Conservation (phyloP, 2,329 filamentous ascomycete genomes). For the Verruconis gallopava region DNA sequence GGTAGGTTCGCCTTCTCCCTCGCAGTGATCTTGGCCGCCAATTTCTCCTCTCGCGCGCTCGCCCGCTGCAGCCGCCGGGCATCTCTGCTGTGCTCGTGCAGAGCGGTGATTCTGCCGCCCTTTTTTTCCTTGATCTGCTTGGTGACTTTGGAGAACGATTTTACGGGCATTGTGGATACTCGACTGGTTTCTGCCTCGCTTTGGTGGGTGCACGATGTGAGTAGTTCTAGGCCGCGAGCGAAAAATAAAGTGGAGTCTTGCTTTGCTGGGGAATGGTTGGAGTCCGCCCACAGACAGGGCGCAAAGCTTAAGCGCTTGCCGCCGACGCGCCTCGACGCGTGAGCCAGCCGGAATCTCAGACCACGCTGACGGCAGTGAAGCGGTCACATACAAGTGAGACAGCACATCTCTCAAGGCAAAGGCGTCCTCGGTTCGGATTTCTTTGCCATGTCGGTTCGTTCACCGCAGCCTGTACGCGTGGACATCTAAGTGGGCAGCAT, state of each 20-base stretch:
- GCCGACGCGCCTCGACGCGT: constrained; percentile 2
- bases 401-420: too few relatives aligned
- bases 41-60: constrained; percentile 65
- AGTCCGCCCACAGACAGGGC: neutral
- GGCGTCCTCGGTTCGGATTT: too few relatives aligned
- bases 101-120: constrained; percentile 56
- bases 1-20: constrained; percentile 63
- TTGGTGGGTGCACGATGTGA: constrained; percentile 3
- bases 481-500: constrained; percentile 20
- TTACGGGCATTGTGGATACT: constrained; percentile 49
- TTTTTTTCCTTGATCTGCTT: constrained; percentile 84
- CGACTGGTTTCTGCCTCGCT: neutral
- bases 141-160: constrained; percentile 65
- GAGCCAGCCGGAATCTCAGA: too few relatives aligned
- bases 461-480: too few relatives aligned
- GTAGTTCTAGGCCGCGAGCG: constrained; percentile 13
- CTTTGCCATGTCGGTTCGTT: too few relatives aligned
- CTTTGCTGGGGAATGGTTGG: neutral
- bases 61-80: constrained; percentile 70
- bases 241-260: constrained; percentile 1
- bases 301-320: neutral
- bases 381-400: too few relatives aligned
- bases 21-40: constrained; percentile 57
- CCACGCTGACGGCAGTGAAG: too few relatives aligned
- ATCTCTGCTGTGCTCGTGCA: constrained; percentile 84